Percentiles rank a stretch among this genome's conserved stretches.
Evolutionary conservation across 148 eudicot genomes (phyloP).

Genomic region (Oxyria digyna): DNA sequence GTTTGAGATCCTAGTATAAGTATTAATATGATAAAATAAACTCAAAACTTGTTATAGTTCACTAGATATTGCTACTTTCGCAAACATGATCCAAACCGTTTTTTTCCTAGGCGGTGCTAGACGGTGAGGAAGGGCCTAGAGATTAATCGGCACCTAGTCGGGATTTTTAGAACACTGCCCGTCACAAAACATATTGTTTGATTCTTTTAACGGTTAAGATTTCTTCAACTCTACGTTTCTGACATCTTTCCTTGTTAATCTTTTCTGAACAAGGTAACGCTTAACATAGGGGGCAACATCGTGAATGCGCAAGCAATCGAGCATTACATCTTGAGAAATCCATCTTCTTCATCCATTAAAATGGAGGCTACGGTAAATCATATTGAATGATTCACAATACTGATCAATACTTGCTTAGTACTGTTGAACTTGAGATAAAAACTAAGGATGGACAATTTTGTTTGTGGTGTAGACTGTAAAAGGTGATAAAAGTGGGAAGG

Average conservation of each 20-base stretch:
- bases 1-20: too few relatives aligned
- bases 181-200: too few relatives aligned
- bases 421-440: background rate
- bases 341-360: conserved; percentile 20
- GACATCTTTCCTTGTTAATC: background rate
- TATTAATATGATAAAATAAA: too few relatives aligned
- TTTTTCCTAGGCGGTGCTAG: too few relatives aligned
- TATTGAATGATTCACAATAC: background rate
- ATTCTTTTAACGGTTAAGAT: too few relatives aligned
- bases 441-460: background rate
- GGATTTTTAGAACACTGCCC: too few relatives aligned
- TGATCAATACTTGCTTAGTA: background rate
- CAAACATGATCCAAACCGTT: too few relatives aligned
- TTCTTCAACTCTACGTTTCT: too few relatives aligned
- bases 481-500: conserved; percentile 27
- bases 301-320: conserved; percentile 85
- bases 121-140: too few relatives aligned
- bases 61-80: too few relatives aligned
- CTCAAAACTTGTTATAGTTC: too few relatives aligned
- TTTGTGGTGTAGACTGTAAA: conserved; percentile 2
- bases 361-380: conserved; percentile 32
- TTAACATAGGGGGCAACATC: conserved; percentile 68
- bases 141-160: too few relatives aligned
- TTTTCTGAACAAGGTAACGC: conserved; percentile 44
- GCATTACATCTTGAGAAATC: conserved; percentile 61